These are phyloP conservation scores for Phaeotremella fagi DNA, from an alignment of 768 basidiomycete species.

Conservation along the genomic window DNA sequence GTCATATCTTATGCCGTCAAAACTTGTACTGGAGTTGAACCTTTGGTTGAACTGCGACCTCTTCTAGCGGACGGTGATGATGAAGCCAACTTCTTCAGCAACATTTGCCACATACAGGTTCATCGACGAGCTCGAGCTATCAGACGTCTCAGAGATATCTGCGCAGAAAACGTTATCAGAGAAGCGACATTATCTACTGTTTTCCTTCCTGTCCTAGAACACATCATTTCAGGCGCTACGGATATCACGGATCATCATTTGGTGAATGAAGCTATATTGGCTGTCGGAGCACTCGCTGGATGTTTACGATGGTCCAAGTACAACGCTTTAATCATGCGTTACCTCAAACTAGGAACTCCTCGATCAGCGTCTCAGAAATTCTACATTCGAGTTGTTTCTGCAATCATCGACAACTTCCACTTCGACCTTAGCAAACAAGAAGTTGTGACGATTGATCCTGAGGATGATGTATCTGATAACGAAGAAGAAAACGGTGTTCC, in stretches of 20 bases:
- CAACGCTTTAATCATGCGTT: constrained; percentile 70
- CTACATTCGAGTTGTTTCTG: constrained; percentile 76
- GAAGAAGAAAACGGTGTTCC: too few species aligned
- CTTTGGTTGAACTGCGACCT: constrained; percentile 72
- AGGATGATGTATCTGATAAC: constrained; percentile 11
- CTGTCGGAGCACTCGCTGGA: constrained; percentile 71
- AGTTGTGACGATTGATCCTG: constrained; percentile 31
- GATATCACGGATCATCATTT: constrained; percentile 69
- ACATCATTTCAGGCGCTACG: constrained; percentile 63
- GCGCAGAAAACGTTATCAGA: constrained; percentile 61
- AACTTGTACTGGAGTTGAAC: constrained; percentile 58
- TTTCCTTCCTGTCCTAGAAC: constrained; percentile 79
- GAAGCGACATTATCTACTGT: constrained; percentile 71
- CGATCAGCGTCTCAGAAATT: constrained; percentile 58
- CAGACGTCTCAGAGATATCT: constrained; percentile 73
- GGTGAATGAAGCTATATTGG: constrained; percentile 78
- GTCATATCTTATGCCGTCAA: constrained; percentile 72
- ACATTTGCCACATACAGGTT: constrained; percentile 86
- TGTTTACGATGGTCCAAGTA: constrained; percentile 80
- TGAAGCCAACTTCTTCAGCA: constrained; percentile 95
- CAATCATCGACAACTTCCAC: constrained; percentile 83
- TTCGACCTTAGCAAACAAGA: constrained; percentile 65
- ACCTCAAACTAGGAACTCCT: constrained; percentile 62
- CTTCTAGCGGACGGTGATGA: constrained; percentile 81
- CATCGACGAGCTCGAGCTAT: constrained; percentile 84